Evolutionary conservation across 179 eudicot species (phyloP).

Genomic region (Beta corolliflora): DNA sequence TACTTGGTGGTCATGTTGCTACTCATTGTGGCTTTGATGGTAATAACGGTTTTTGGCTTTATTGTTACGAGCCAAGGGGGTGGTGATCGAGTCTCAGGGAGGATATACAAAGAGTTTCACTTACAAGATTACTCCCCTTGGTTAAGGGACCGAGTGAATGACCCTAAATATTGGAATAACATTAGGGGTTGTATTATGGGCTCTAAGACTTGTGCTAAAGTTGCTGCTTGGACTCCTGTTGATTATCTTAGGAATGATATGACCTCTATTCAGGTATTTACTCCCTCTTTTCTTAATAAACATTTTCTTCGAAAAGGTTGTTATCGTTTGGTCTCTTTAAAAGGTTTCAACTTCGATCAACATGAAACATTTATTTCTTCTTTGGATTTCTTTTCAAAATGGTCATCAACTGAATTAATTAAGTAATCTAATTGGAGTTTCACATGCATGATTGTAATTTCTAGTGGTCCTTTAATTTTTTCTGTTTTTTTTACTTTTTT

Average conservation of each 20-base stretch:
- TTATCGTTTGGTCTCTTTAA: background rate
- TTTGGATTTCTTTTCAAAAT: no score
- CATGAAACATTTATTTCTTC: no score
- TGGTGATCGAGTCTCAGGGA: slow-evolving; percentile 51
- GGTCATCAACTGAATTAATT: no score
- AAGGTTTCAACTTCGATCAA: no score
- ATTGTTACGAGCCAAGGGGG: slow-evolving; percentile 69
- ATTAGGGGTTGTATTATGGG: slow-evolving; percentile 66
- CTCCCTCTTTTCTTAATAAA: background rate
- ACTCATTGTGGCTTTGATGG: slow-evolving; percentile 50
- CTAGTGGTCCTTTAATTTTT: no score
- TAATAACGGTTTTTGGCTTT: slow-evolving; percentile 73
- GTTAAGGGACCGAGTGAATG: slow-evolving; percentile 52
- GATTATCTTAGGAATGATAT: slow-evolving; percentile 57
- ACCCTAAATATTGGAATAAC: slow-evolving; percentile 52
- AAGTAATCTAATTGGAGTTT: no score
- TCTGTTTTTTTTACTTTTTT: no score
- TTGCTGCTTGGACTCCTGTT: slow-evolving; percentile 60
- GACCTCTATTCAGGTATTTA: slow-evolving; percentile 46
- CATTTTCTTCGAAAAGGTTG: background rate
- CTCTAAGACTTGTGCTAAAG: slow-evolving; percentile 63
- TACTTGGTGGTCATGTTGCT: slow-evolving; percentile 68
- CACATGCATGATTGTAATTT: no score
- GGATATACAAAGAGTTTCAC: slow-evolving; percentile 63
- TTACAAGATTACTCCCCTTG: slow-evolving; percentile 59